Evolutionary conservation across 352 stramenopile genomes (phyloP), one percentile per base, ranked within the genome.

Genomic region (Globisporangium sylvaticum): DNA sequence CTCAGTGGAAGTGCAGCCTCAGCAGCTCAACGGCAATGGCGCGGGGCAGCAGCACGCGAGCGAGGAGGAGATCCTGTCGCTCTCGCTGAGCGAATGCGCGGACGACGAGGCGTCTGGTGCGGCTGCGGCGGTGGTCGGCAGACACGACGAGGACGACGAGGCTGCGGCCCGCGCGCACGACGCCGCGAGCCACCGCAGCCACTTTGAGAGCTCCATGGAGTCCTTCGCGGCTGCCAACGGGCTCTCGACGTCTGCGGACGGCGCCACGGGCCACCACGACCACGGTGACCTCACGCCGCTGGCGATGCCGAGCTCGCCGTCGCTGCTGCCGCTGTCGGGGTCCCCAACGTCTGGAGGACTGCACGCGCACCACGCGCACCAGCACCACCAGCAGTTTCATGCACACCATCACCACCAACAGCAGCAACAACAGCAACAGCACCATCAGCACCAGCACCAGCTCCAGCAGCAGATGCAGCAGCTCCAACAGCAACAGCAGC

Each of bases 271-370:
- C 12, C 58, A 70, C 50, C 50, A 74, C 54, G 59, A 25, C 5
- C 31, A 72, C 44, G 50, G 58, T 56, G 68, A 67, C 65, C 65
- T 66, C 68, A 68, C 63, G 27, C 75, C 83, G 68, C 64, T 84
- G n/a, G 71, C 78, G 42, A 64, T 88, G 54, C 78, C 80, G 0
- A 62, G 68, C 50, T 88, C 80, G 14, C 80, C 80, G 6, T 77
- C 78, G 32, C 67, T 88, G 22, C 66, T 88, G 34, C 80, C 78
- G 25, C 68, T 88, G 20, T n/a, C 64, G 1, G 56, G 74, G 7
- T 81, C 76, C 3, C 78, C 72, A 2, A 78, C 74, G 34, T 70
- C 74, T 1, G 58, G 52, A 25, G 69, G 52, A 2, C 15, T 72
- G 61, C 66, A 72, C 55, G n/a, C 46, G 9, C 58, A 57, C 24